Base-by-base conservation (phyloP, 2,329 filamentous ascomycete species). In the Leptographium flavum region DNA sequence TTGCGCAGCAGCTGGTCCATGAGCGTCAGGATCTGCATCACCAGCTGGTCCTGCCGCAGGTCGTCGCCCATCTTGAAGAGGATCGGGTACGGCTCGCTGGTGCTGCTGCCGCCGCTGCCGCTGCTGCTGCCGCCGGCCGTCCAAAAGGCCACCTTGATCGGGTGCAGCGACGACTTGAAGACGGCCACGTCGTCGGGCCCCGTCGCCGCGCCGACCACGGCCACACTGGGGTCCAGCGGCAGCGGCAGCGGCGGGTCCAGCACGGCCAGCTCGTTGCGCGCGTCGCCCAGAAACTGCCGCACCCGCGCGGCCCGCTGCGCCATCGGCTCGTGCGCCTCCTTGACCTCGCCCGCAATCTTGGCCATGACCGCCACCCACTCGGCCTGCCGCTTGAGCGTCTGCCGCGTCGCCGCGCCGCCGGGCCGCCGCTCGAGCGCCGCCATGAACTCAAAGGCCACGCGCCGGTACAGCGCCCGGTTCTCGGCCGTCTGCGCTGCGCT, bases 11-110 rank as follows among this genome's bases (percentile, higher is more conserved):
- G 76, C 47, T 90, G 85, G 56, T 98, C 92, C 92, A 98, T 98
- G 15, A 98, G 73, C 0, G 87, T 94, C 60, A 98, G 95, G 57
- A 96, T 96, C 57, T 79, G 92, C 45, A 98, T 93, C 31, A 98
- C 90, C 3, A 98, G 76, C 59, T 98, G 92, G 58, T 98, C 92
- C 63, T 98, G 92, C 14, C 92, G 83, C 43, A 98, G 70, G 59
- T 98, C 92, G 58, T 98, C 92, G 31, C 92, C 92, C 1, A 87
- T 87, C 63, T 98, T 98, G 75, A 98, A 98, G 44, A 96, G 83
- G 51, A 98, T 83, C 10, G 90, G 83, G 58, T 96, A 98, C 48
- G 81, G 83, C 33, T 73, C 74, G 8, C n/a, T n/a, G n/a, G n/a
- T n/a, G n/a, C n/a, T n/a, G n/a, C n/a, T n/a, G n/a, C n/a, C n/a